Percentiles rank a stretch among this genome's conserved stretches.
phyloP scores from a whole-genome alignment of 768 basidiomycete genomes.

The Kwoniella shandongensis region DNA sequence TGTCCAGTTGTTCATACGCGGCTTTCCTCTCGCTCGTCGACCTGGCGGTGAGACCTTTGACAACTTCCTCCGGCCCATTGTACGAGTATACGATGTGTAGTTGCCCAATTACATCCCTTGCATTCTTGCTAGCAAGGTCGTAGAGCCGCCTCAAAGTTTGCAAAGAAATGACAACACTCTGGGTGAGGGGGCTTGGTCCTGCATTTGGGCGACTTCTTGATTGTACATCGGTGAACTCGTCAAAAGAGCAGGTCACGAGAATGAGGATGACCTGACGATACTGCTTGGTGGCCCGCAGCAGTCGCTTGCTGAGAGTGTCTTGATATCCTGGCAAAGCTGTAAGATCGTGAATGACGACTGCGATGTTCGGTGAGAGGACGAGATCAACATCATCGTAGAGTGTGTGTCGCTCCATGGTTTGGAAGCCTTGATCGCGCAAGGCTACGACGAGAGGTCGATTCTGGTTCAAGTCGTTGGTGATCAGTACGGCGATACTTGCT shows the following conservation, averaged over 20 bases:
- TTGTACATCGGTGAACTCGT: no score
- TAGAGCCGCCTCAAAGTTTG: not conserved
- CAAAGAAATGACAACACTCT: not conserved
- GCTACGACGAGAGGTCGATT: slow-evolving; percentile 4
- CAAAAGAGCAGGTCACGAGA: not conserved
- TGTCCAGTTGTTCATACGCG: not conserved
- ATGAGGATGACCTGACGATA: slow-evolving; percentile 6
- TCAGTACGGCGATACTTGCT: not conserved
- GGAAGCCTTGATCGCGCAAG: slow-evolving; percentile 2
- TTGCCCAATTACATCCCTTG: not conserved
- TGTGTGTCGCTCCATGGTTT: not conserved
- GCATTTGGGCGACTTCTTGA: no score
- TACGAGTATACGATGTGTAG: slow-evolving; percentile 11
- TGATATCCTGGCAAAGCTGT: not conserved
- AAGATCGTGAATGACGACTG: slow-evolving; percentile 8
- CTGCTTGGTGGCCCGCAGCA: slow-evolving; percentile 2
- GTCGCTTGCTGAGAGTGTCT: slow-evolving; percentile 1
- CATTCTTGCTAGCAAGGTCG: not conserved
- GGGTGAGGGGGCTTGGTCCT: not conserved
- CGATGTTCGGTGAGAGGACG: slow-evolving; percentile 8
- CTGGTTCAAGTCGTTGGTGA: slow-evolving; percentile 2
- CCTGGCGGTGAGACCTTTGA: not conserved
- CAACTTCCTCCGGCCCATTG: slow-evolving; percentile 10
- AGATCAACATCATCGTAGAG: slow-evolving; percentile 9
- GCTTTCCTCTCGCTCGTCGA: slow-evolving; percentile 2